Evolutionary conservation across 352 stramenopile species (phyloP).

Genomic region (Globisporangium uncinulatum): DNA sequence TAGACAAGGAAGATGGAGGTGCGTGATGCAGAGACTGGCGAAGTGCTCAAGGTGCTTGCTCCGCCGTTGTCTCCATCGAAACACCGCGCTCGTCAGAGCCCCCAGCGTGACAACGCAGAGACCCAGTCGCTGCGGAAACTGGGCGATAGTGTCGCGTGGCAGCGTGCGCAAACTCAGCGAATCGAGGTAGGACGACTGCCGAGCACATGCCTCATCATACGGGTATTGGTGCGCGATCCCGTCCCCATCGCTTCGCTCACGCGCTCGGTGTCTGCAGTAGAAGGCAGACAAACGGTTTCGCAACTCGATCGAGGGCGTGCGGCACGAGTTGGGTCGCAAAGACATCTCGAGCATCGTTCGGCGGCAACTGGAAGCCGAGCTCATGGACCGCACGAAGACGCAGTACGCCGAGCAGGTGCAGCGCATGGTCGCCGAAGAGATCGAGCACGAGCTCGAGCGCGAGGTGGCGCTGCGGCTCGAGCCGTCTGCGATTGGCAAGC

Average conservation of each 20-base stretch:
- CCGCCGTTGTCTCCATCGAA: neutral
- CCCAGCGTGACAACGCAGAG: slow-evolving; percentile 25
- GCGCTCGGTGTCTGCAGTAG: slow-evolving; percentile 15
- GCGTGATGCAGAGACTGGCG: slow-evolving; percentile 57
- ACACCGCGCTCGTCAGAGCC: neutral
- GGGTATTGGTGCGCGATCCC: neutral
- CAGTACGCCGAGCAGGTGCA: slow-evolving; percentile 52
- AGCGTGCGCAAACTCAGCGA: slow-evolving; percentile 32
- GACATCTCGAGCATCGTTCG: slow-evolving; percentile 29
- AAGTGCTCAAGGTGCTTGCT: slow-evolving; percentile 31
- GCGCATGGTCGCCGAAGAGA: slow-evolving; percentile 46
- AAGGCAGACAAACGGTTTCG: slow-evolving; percentile 42
- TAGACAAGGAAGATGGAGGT: slow-evolving; percentile 24
- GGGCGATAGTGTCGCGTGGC: slow-evolving; percentile 46
- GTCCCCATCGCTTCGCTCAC: neutral
- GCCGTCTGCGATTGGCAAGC: slow-evolving; percentile 25
- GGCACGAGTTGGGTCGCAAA: slow-evolving; percentile 35
- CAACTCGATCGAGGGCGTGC: slow-evolving; percentile 44
- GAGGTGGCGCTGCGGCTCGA: slow-evolving; percentile 51
- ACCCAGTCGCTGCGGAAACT: slow-evolving; percentile 53
- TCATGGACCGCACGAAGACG: slow-evolving; percentile 64
- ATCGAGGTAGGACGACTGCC: slow-evolving; percentile 29
- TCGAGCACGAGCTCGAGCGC: slow-evolving; percentile 55
- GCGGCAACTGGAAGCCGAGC: slow-evolving; percentile 33
- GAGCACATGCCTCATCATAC: neutral